Evolutionary conservation across 768 basidiomycete species (phyloP).

Genomic region (Termitomyces sp.): DNA sequence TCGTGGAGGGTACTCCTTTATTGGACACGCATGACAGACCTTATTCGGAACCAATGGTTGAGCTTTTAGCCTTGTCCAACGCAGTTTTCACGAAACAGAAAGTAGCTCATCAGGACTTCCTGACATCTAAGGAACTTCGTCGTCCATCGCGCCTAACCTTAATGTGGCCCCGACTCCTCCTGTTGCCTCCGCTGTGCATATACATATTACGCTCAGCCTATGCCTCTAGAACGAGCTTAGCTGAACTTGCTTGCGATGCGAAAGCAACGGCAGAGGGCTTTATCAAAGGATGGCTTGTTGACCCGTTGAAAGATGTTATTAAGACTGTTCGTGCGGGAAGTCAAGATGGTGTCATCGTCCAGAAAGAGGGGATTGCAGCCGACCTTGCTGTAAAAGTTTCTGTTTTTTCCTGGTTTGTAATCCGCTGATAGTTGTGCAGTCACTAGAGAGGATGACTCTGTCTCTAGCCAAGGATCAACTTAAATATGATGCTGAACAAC

Average conservation of each 20-base stretch:
- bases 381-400: constrained; percentile 66
- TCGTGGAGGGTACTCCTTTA: constrained; percentile 15
- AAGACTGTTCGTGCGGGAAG: constrained; percentile 81
- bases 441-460: constrained; percentile 88
- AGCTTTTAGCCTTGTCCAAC: constrained; percentile 22
- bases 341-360: constrained; percentile 70
- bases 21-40: neutral
- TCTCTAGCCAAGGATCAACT: constrained; percentile 81
- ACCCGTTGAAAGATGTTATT: constrained; percentile 77
- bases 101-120: constrained; percentile 24
- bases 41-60: neutral
- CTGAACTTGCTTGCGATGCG: constrained; percentile 52
- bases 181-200: constrained; percentile 66
- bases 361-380: constrained; percentile 75
- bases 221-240: constrained; percentile 53
- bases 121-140: constrained; percentile 35
- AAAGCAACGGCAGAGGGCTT: constrained; percentile 69
- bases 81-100: constrained; percentile 24
- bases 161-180: constrained; percentile 77
- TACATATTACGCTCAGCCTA: constrained; percentile 48
- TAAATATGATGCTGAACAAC: constrained; percentile 53
- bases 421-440: constrained; percentile 37
- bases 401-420: neutral
- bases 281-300: constrained; percentile 77
- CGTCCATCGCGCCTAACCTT: constrained; percentile 67